phyloP scores from a whole-genome alignment of 768 basidiomycete genomes.

The Suillus bovinus region DNA sequence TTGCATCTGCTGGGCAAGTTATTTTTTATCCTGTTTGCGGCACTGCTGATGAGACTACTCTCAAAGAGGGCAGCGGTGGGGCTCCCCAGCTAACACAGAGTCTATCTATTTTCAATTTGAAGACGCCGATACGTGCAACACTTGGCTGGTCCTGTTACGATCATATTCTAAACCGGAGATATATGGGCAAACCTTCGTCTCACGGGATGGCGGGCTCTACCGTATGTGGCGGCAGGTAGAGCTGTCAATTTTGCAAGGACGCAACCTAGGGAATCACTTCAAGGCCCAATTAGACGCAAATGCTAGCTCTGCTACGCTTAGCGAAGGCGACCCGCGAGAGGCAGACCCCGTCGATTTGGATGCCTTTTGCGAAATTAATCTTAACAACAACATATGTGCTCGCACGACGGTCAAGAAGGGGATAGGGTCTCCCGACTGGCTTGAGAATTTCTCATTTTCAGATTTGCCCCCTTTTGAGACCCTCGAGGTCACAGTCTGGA shows the following conservation, averaged over 20 bases:
- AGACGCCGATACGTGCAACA: slow-evolving; percentile 60
- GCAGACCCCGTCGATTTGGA: slow-evolving; percentile 63
- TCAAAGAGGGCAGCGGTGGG: slow-evolving; percentile 61
- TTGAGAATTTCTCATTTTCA: slow-evolving; percentile 71
- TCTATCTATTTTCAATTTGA: slow-evolving; percentile 76
- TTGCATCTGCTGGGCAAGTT: slow-evolving; percentile 61
- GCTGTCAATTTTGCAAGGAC: slow-evolving; percentile 69
- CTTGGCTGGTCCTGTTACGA: slow-evolving; percentile 79
- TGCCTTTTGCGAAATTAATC: slow-evolving; percentile 76
- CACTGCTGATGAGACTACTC: slow-evolving; percentile 12
- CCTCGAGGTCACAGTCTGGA: slow-evolving; percentile 67
- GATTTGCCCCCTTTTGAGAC: slow-evolving; percentile 80
- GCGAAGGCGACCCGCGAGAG: slow-evolving; percentile 39
- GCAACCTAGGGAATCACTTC: slow-evolving; percentile 59
- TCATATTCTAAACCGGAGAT: slow-evolving; percentile 82
- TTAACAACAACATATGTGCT: slow-evolving; percentile 67
- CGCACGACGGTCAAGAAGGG: slow-evolving; percentile 75
- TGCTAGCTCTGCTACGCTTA: slow-evolving; percentile 27
- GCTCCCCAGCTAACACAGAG: slow-evolving; percentile 49
- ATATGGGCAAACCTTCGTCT: slow-evolving; percentile 59
- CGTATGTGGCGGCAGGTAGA: slow-evolving; percentile 88
- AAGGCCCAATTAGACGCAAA: slow-evolving; percentile 33
- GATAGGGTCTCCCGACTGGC: slow-evolving; percentile 74
- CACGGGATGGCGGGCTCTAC: slow-evolving; percentile 71
- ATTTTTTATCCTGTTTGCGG: slow-evolving; percentile 9